These are phyloP conservation scores for Collybiopsis confluens DNA, from an alignment of 768 basidiomycete species.

Conservation along the genomic window DNA sequence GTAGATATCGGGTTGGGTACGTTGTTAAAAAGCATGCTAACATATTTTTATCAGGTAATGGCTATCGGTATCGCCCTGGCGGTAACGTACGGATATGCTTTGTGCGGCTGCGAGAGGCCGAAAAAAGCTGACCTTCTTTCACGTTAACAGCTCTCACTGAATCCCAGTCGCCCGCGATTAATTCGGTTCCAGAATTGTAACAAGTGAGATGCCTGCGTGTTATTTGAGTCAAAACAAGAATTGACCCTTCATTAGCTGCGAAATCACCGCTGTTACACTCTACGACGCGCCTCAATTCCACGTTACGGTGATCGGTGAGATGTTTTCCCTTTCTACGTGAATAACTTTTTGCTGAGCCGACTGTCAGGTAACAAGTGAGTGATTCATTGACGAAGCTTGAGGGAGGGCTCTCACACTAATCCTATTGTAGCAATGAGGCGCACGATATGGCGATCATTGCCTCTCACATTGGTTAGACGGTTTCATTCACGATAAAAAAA, in stretches of 20 bases:
- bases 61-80: conserved; percentile 18
- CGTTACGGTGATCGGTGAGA: conserved; percentile 20
- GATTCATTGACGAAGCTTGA: neutral
- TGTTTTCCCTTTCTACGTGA: neutral
- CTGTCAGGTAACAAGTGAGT: conserved; percentile 10
- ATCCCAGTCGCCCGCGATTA: conserved; percentile 19
- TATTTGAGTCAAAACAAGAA: neutral
- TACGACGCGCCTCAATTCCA: conserved; percentile 21
- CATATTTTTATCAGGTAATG: conserved; percentile 13
- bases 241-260: conserved; percentile 10
- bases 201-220: conserved; percentile 8
- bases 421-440: conserved; percentile 12
- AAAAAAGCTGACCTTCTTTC: neutral
- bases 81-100: conserved; percentile 11
- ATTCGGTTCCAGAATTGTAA: conserved; percentile 22
- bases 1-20: neutral
- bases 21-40: neutral
- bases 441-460: conserved; percentile 21
- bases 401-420: neutral
- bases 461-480: conserved; percentile 14
- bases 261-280: conserved; percentile 16
- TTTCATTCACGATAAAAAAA: neutral
- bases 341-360: neutral
- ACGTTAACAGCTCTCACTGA: conserved; percentile 12
- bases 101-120: neutral